Percentiles rank a stretch among this genome's conserved stretches.
Evolutionary conservation across 352 stramenopile species (phyloP).

Genomic region (Phytophthora meadii): DNA sequence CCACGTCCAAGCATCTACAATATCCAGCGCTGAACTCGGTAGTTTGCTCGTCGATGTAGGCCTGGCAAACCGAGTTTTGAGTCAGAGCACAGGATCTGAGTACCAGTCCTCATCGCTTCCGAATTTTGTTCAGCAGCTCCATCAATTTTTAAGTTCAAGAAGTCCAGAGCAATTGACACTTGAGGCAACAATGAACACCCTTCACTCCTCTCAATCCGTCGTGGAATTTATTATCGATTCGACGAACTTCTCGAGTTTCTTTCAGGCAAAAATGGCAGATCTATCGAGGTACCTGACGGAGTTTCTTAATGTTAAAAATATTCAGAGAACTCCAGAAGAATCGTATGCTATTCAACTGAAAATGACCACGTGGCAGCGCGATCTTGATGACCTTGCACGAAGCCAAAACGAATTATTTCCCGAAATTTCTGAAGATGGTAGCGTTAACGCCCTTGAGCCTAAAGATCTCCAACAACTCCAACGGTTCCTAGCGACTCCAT

Average conservation of each 20-base stretch:
- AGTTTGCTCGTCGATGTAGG: constrained; percentile 20
- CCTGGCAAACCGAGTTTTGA: constrained; percentile 2
- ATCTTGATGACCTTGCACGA: constrained; percentile 8
- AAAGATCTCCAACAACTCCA: constrained; percentile 24
- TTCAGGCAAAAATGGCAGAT: constrained; percentile 17
- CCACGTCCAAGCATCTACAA: constrained; percentile 7
- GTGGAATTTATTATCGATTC: constrained; percentile 27
- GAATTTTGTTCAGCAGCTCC: constrained; percentile 6
- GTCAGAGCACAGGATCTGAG: background rate
- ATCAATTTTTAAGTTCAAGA: constrained; percentile 7
- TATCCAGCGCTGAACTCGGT: constrained; percentile 11
- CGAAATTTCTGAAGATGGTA: background rate
- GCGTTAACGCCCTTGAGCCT: background rate
- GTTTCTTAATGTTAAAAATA: background rate
- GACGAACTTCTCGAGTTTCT: constrained; percentile 21
- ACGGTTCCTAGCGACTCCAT: constrained; percentile 20
- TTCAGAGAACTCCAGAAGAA: background rate
- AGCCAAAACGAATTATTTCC: constrained; percentile 13
- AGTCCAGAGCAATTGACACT: background rate
- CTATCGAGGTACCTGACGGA: background rate
- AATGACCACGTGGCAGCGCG: constrained; percentile 8
- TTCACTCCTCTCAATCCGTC: constrained; percentile 3
- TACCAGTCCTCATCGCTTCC: constrained; percentile 9
- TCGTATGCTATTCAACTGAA: constrained; percentile 11
- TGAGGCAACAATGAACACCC: constrained; percentile 3